These are phyloP conservation scores for Xylariaceae sp. DNA, from an alignment of 2,329 filamentous ascomycete species.

Conservation along the genomic window DNA sequence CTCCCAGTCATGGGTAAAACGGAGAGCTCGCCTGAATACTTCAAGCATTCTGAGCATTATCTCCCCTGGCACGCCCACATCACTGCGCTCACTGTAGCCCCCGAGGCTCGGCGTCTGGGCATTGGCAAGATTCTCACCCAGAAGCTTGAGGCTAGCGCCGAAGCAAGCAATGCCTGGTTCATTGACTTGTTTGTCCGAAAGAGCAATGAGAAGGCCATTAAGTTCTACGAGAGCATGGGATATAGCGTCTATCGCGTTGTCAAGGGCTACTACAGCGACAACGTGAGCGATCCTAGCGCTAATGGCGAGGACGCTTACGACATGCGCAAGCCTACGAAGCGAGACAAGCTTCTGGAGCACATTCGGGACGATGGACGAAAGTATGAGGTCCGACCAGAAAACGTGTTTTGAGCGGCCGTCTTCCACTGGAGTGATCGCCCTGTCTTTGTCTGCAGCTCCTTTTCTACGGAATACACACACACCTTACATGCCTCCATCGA, in stretches of 20 bases:
- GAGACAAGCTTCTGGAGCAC: constrained; percentile 71
- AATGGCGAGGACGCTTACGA: constrained; percentile 84
- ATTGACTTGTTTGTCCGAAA: constrained; percentile 90
- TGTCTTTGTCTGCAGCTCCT: neutral
- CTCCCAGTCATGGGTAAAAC: constrained; percentile 88
- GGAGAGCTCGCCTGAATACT: constrained; percentile 74
- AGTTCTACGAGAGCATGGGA: constrained; percentile 84
- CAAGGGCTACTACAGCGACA: constrained; percentile 88
- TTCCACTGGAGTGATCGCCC: neutral
- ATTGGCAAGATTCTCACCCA: constrained; percentile 79
- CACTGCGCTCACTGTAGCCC: constrained; percentile 88
- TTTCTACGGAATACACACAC: constrained; percentile 19
- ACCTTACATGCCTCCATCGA: constrained; percentile 41
- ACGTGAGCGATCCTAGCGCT: constrained; percentile 58
- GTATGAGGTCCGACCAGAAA: constrained; percentile 70
- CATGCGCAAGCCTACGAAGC: constrained; percentile 86
- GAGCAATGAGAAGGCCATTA: constrained; percentile 81
- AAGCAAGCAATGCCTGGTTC: constrained; percentile 85
- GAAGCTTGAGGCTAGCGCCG: constrained; percentile 74
- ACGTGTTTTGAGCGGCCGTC: constrained; percentile 64
- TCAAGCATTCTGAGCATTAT: constrained; percentile 76
- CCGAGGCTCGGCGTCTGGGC: constrained; percentile 76
- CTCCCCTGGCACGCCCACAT: constrained; percentile 99
- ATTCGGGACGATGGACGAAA: constrained; percentile 75
- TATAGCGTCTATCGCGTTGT: constrained; percentile 88